Evolutionary conservation across 306 rosid species (phyloP), one percentile per base, ranked within the genome.

Genomic region (Myrica gale): DNA sequence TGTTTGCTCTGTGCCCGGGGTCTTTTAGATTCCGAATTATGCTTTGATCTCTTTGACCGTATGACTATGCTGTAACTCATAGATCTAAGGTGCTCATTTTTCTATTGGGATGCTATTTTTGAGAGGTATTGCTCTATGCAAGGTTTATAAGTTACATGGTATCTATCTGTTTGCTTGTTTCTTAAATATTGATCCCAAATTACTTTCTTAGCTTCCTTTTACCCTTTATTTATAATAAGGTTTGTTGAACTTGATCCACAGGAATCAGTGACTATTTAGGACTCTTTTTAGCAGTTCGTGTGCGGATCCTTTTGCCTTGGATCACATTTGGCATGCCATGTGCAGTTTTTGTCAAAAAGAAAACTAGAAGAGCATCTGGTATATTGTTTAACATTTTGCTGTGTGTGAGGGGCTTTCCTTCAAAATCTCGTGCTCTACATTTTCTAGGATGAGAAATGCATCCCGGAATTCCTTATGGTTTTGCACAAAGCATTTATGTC

Each of bases 291-390:
- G 51, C 63, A 2, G 53, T 65, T 69, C 52, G 5, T 73, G 21
- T 20, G 54, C 58, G 70, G 52, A 37, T 70, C 15, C 15, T 63
- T 44, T 46, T n/a, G 11, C 42, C 17, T 69, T 72, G 53, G 68
- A 43, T 78, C 56, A 69, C 76, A 50, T 73, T 75, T 84, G 92
- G 87, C 82, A 82, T 89, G 87, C 82, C 84, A 71, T 86, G 85
- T 86, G 41, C 69, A 79, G 71, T 73, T 76, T n/a, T 78, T 82
- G 63, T 74, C 78, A 60, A 84, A 73, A 68, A 81, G 73, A 75
- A 78, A 69, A 81, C 72, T 68, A 82, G 50, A 79, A 56, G 72
- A 80, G 48, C 44, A 21, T 46, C 61, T 52, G 61, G 74, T n/a
- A n/a, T 61, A 26, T 32, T 32, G 67, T 32, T 61, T 23, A 23